Base-by-base conservation (phyloP, 306 rosid genomes). In the Echinosophora koreensis region DNA sequence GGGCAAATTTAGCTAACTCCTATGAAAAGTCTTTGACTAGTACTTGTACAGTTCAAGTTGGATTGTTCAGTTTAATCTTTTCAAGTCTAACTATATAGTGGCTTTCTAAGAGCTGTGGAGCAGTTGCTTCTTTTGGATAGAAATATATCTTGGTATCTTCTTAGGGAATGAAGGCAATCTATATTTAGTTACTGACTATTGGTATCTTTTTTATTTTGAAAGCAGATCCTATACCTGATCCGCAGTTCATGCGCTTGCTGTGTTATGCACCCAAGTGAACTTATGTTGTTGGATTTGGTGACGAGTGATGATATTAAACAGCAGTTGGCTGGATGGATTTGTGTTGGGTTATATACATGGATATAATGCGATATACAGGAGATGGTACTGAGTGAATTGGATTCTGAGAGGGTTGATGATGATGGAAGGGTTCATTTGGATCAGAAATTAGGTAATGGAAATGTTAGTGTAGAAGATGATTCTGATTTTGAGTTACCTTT, bases 401-500 rank as follows among this genome's bases (percentile, higher is more conserved):
- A 76, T 82, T 71, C 73, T 47, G 87, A 84, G 62, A 83, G 60
- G 77, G 78, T 65, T 86, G 83, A 83, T 78, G 90, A 91, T 68
- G 84, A 82, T 66, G 89, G 80, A 78, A 83, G 54, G 39, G 66
- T 83, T 62, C 80, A 69, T 69, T 81, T 77, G 32, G 90, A 90
- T 70, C 66, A 7, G 71, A 69, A 67, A 60, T 72, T 84, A 47
- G 76, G 80, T 71, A 66, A 86, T 77, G 67, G 59, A 2, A 84
- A 87, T 77, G 85, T 70, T 60, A 52, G 84, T 46, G 59, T 79
- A 71, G 92, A 82, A 69, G 88, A 86, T 44, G 89, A 85, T 37
- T 74, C 87, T 37, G 90, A 87, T 81, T 89, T 90, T 84, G 92
- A 86, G 69, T 81, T 89, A 62, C 90, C 89, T 62, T 69, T 63